phyloP scores from a whole-genome alignment of 192 early-diverging fungal species.

The Borealophlyctis nickersoniae region DNA sequence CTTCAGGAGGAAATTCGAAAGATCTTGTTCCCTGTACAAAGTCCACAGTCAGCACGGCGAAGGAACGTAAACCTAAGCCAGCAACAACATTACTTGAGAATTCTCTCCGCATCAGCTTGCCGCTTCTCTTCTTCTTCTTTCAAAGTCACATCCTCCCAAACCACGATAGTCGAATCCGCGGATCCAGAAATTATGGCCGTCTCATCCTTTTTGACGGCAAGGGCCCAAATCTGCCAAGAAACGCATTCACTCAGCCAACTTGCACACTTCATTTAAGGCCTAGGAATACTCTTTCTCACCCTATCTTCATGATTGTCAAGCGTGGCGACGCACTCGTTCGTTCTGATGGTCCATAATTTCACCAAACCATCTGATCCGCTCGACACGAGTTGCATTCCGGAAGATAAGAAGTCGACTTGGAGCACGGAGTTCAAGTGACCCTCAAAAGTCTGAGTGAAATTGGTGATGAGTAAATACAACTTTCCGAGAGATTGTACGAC shows the following conservation, averaged over 20 bases:
- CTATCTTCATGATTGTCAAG: conserved; percentile 94
- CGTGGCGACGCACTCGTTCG: conserved; percentile 83
- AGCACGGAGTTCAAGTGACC: conserved; percentile 97
- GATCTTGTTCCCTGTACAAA: conserved; percentile 75
- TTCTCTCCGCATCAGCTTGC: conserved; percentile 66
- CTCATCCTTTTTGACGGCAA: conserved; percentile 67
- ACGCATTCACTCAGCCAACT: too few species aligned
- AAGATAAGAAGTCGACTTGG: conserved; percentile 76
- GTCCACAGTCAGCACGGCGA: background rate
- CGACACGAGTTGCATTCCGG: conserved; percentile 84
- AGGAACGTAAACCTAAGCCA: background rate
- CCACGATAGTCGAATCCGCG: conserved; percentile 82
- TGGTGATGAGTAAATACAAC: conserved; percentile 26
- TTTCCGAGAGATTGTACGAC: background rate
- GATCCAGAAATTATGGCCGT: conserved; percentile 81
- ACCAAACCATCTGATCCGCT: conserved; percentile 89
- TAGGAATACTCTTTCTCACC: conserved; percentile 9
- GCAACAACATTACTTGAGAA: conserved; percentile 58
- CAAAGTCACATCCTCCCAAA: conserved; percentile 92
- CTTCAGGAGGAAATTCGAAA: conserved; percentile 78
- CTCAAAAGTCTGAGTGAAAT: conserved; percentile 89
- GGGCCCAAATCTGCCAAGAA: conserved; percentile 76
- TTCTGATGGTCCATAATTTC: conserved; percentile 95
- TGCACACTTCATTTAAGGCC: conserved; percentile 8
- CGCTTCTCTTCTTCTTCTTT: conserved; percentile 72